These are phyloP conservation scores for Rhododendron henanense DNA, from an alignment of 148 eudicot genomes.

Conservation along the genomic window DNA sequence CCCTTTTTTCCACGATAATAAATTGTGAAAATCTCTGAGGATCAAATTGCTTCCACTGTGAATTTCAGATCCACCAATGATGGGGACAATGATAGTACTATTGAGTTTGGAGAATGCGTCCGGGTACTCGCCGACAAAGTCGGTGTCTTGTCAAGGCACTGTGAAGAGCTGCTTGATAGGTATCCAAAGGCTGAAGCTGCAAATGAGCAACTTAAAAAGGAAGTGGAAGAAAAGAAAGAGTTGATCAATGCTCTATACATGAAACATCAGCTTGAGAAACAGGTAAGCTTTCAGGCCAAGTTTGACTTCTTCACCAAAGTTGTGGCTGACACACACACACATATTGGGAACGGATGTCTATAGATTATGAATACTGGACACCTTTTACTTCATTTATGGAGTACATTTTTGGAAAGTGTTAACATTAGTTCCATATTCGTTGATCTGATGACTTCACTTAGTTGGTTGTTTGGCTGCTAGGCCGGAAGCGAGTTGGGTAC, in stretches of 20 bases:
- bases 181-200: slow-evolving; percentile 62
- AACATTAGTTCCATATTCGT: background rate
- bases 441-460: background rate
- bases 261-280: slow-evolving; percentile 90
- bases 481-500: background rate
- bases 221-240: slow-evolving; percentile 82
- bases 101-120: slow-evolving; percentile 69
- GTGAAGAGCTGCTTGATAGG: slow-evolving; percentile 79
- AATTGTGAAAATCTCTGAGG: background rate
- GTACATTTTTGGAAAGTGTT: background rate
- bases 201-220: slow-evolving; percentile 55
- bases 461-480: background rate
- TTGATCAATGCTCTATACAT: slow-evolving; percentile 63
- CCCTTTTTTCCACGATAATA: background rate
- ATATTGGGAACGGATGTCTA: background rate
- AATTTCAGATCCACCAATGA: slow-evolving; percentile 53
- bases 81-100: slow-evolving; percentile 58
- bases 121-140: slow-evolving; percentile 83
- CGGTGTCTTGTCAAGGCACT: slow-evolving; percentile 65
- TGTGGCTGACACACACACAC: background rate
- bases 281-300: slow-evolving; percentile 37
- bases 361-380: background rate
- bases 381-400: background rate
- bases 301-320: background rate
- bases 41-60: background rate